phyloP scores from a whole-genome alignment of 495 filamentous ascomycete genomes.

The Neurospora sp. region DNA sequence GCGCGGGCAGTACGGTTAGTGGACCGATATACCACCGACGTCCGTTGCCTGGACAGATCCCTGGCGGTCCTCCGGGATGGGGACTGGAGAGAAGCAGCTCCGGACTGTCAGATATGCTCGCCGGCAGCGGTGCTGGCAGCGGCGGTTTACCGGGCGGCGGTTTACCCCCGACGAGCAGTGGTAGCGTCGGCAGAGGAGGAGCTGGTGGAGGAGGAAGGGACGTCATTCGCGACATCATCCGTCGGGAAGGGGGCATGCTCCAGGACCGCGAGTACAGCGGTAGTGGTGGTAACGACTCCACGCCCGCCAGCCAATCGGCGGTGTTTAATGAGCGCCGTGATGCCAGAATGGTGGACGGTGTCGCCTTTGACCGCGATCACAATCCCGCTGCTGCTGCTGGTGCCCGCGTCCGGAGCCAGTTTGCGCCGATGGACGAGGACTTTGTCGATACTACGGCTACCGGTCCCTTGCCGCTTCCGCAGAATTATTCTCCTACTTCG shows the following conservation, averaged over 20 bases:
- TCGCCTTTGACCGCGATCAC: constrained; percentile 26
- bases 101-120: constrained; percentile 27
- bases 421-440: constrained; percentile 17
- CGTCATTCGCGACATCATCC: neutral
- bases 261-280: constrained; percentile 4
- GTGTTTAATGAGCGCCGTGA: constrained; percentile 26
- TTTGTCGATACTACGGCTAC: constrained; percentile 37
- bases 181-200: neutral
- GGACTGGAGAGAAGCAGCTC: constrained; percentile 33
- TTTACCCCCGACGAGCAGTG: neutral
- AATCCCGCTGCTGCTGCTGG: neutral
- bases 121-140: neutral
- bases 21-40: constrained; percentile 57
- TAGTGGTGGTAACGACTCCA: constrained; percentile 20
- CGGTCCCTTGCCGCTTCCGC: constrained; percentile 28
- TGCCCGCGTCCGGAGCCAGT: constrained; percentile 12
- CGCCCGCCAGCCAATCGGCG: constrained; percentile 29
- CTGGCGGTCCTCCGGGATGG: constrained; percentile 9
- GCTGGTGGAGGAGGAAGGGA: neutral
- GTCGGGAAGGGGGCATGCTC: neutral
- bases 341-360: constrained; percentile 36
- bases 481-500: constrained; percentile 9
- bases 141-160: neutral
- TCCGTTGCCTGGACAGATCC: constrained; percentile 14
- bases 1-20: constrained; percentile 66